phyloP scores from a whole-genome alignment of 2,329 filamentous ascomycete genomes.

The Balansia obtecta region DNA sequence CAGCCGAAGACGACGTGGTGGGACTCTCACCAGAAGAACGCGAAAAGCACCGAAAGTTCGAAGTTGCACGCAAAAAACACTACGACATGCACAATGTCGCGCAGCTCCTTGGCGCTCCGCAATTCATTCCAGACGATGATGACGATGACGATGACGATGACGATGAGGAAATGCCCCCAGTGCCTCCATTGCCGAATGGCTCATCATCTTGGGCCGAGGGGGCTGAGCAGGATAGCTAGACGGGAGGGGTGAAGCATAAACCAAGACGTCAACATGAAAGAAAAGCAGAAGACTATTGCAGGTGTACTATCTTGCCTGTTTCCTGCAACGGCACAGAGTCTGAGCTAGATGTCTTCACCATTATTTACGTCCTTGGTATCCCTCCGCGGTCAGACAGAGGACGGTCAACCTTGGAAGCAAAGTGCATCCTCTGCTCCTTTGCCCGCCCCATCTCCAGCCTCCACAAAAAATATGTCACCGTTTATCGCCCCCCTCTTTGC shows the following conservation, averaged over 20 bases:
- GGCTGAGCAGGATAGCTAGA: neutral
- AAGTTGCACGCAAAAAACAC: slow-evolving; percentile 85
- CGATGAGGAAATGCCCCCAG: slow-evolving; percentile 21
- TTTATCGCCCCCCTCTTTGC: neutral
- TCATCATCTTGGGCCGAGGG: slow-evolving; percentile 15
- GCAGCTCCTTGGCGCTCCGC: slow-evolving; percentile 66
- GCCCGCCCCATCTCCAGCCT: neutral
- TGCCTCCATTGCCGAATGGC: slow-evolving; percentile 34
- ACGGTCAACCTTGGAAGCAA: neutral
- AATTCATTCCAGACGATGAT: slow-evolving; percentile 50
- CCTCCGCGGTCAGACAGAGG: neutral
- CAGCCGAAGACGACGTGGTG: slow-evolving; percentile 41
- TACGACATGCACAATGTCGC: slow-evolving; percentile 98
- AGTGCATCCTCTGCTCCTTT: neutral
- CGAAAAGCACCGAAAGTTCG: slow-evolving; percentile 87
- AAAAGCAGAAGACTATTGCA: neutral
- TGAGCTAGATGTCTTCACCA: slow-evolving; percentile 1
- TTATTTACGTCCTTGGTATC: neutral
- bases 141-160: slow-evolving; percentile 32
- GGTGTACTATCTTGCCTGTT: neutral
- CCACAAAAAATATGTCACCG: neutral
- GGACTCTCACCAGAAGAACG: slow-evolving; percentile 58
- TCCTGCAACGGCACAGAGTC: neutral
- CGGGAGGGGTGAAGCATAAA: neutral
- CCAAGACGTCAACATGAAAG: neutral